Evolutionary conservation across 306 rosid species (phyloP).

Genomic region (Fragaria nilgerrensis): DNA sequence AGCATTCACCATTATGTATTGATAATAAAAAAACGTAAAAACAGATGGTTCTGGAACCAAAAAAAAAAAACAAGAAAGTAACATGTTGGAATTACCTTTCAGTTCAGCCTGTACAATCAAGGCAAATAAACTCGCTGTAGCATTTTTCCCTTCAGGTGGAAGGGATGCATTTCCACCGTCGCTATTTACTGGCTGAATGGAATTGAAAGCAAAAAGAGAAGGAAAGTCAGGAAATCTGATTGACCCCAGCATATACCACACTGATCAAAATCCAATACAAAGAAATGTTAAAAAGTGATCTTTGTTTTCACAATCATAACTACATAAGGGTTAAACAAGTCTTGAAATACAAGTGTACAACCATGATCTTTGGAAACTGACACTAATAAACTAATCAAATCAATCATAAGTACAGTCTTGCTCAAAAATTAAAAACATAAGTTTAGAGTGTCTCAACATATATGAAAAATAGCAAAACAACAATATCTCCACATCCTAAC

Average conservation of each 20-base stretch:
- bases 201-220: neutral
- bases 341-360: neutral
- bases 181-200: conserved; percentile 62
- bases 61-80: conserved; percentile 11
- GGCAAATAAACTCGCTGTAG: conserved; percentile 72
- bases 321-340: neutral
- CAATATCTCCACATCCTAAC: neutral
- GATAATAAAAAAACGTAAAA: conserved; percentile 16
- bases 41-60: conserved; percentile 11
- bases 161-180: conserved; percentile 49
- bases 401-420: neutral
- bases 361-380: neutral
- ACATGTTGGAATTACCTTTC: conserved; percentile 45
- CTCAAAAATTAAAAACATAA: neutral
- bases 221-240: conserved; percentile 9
- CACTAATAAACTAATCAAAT: neutral
- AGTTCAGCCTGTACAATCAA: conserved; percentile 86
- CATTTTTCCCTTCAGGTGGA: conserved; percentile 77
- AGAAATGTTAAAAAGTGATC: neutral
- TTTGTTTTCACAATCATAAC: neutral
- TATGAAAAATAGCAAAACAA: neutral
- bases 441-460: neutral
- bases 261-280: conserved; percentile 12
- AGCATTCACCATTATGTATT: conserved; percentile 24
- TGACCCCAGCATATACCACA: neutral